These are phyloP conservation scores for Thielaviopsis musarum DNA, from an alignment of 2,329 filamentous ascomycete genomes.

Conservation along the genomic window DNA sequence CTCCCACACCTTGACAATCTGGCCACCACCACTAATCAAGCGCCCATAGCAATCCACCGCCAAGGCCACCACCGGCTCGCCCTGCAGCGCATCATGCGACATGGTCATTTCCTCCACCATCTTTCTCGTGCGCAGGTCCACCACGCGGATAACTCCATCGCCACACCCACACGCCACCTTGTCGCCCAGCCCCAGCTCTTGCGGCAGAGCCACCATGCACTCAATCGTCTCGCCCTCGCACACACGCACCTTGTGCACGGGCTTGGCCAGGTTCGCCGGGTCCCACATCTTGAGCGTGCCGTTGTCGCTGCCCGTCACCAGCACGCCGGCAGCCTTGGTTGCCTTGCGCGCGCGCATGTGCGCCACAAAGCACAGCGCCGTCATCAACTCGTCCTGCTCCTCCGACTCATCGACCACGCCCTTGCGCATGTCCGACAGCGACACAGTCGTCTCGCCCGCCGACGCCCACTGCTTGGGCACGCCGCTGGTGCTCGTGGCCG, in stretches of 20 bases:
- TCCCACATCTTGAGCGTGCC: constrained; percentile 90
- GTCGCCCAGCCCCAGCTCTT: constrained; percentile 38
- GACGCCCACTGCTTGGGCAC: constrained; percentile 91
- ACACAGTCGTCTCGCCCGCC: constrained; percentile 79
- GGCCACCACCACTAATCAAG: constrained; percentile 79
- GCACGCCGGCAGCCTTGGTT: constrained; percentile 47
- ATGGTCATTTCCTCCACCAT: constrained; percentile 44
- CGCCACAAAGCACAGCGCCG: constrained; percentile 64
- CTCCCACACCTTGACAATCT: constrained; percentile 84
- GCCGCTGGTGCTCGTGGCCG: constrained; percentile 66
- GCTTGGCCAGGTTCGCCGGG: constrained; percentile 65
- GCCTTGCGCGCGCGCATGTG: constrained; percentile 53
- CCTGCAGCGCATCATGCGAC: constrained; percentile 72
- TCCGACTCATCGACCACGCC: constrained; percentile 81
- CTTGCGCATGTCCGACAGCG: constrained; percentile 72
- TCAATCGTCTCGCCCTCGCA: constrained; percentile 54
- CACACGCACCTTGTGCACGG: constrained; percentile 11
- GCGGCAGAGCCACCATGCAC: constrained; percentile 7
- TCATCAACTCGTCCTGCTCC: constrained; percentile 83
- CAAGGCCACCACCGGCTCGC: constrained; percentile 49
- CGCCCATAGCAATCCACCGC: constrained; percentile 73
- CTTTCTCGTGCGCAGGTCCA: constrained; percentile 39
- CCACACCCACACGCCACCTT: constrained; percentile 67
- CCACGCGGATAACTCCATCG: constrained; percentile 62
- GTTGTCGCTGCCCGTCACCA: constrained; percentile 58